Base-by-base conservation (phyloP, 495 filamentous ascomycete genomes). In the Aspergillus incahuasiensis region DNA sequence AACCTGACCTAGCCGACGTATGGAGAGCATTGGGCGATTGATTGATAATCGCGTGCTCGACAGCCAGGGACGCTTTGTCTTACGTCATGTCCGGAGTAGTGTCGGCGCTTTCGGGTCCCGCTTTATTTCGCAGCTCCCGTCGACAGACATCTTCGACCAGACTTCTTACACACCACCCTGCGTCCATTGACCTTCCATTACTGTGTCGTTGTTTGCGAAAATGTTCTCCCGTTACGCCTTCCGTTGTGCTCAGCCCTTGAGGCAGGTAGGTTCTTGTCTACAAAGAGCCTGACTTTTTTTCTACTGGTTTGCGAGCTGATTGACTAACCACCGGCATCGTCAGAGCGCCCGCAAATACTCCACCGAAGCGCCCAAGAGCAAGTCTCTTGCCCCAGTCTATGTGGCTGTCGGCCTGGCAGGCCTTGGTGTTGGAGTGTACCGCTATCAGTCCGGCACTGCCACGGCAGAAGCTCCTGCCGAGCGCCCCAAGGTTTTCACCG, bases 401-500 rank as follows among this genome's bases (percentile, higher is more conserved):
- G 52, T 69, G 44, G 62, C 65, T 19, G 71, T 76, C 35, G 70
- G 74, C 58, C 57, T 74, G 34, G 67, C 70, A 49, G 77, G 76
- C 59, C 57, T 72, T 47, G 73, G 65, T 62, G 67, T 61, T 38
- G 74, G 75, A 52, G 30, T 79, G 48, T 79, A 75, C 61, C 68
- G 70, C 54, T 77, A 76, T 64, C 72, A 54, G 63, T 68, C 61
- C 56, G 58, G 59, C 42, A 60, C 63, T 43, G 63, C 62, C 42
- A 59, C 57, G 38, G 67, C 65, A 13, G 71, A 75, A 64, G 55
- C 58, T 35, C 63, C 62, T 55, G 69, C 72, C 62, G 66, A 75
- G 22, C 68, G 71, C 32, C 59, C 67, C 30, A 76, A 73, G 65
- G 68, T 87, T 30, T 89, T 98, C 70, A 87, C 78, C 16, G 95